phyloP scores from a whole-genome alignment of 1,284 basidiomycete genomes.

The Ustilago sp. region DNA sequence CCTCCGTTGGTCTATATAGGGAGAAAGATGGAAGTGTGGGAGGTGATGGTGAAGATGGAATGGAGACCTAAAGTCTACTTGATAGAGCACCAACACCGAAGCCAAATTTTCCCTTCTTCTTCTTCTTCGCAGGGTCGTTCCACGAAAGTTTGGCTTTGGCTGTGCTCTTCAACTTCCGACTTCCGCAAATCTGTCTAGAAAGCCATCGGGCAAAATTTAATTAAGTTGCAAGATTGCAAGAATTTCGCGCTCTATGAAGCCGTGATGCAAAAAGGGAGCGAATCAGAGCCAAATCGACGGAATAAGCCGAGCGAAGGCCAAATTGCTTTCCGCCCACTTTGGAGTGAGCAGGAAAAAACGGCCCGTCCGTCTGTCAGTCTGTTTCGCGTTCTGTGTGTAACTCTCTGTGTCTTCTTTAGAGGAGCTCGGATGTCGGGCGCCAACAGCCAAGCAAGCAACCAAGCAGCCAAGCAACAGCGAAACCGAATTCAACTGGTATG shows the following conservation, averaged over 20 bases:
- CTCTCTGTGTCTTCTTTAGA: not conserved
- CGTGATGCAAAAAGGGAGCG: constrained; percentile 23
- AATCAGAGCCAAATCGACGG: constrained; percentile 22
- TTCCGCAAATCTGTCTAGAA: constrained; percentile 6
- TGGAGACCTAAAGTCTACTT: not conserved
- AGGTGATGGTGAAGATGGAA: not conserved
- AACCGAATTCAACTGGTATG: not conserved
- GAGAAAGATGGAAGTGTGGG: no score
- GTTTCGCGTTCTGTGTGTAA: constrained; percentile 1
- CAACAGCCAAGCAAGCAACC: not conserved
- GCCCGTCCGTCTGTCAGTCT: constrained; percentile 12
- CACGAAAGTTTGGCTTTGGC: constrained; percentile 8
- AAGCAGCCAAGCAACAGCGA: not conserved
- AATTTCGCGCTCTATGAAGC: not conserved
- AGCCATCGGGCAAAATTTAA: constrained; percentile 17
- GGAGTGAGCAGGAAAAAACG: constrained; percentile 8
- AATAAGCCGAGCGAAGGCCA: constrained; percentile 24
- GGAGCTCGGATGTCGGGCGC: constrained; percentile 16
- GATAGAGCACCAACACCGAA: not conserved
- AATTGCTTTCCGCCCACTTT: constrained; percentile 10
- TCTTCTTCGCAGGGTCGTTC: constrained; percentile 6
- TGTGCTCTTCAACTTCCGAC: constrained; percentile 12
- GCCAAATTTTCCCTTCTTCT: not conserved
- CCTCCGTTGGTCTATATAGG: no score
- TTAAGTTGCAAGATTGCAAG: not conserved